phyloP scores from a whole-genome alignment of 1,284 basidiomycete genomes.

The Ustilago vetiveriae region DNA sequence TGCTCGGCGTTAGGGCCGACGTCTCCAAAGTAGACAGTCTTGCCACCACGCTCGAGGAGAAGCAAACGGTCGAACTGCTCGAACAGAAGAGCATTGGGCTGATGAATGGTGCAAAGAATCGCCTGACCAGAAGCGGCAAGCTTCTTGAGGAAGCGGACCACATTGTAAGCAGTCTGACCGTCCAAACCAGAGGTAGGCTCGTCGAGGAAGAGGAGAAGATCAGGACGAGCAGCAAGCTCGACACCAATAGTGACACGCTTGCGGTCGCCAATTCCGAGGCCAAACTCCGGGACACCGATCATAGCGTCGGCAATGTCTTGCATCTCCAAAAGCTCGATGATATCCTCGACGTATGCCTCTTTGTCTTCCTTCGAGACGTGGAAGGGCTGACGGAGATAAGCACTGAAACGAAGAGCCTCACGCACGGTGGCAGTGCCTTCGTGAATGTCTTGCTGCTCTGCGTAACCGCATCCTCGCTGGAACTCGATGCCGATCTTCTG shows the following conservation, averaged over 20 bases:
- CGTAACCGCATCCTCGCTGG: constrained; percentile 73
- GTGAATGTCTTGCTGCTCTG: constrained; percentile 84
- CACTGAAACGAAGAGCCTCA: constrained; percentile 84
- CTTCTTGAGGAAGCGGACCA: constrained; percentile 51
- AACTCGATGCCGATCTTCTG: constrained; percentile 77
- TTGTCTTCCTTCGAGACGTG: constrained; percentile 78
- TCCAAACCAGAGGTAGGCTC: constrained; percentile 52
- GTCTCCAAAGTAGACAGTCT: constrained; percentile 73
- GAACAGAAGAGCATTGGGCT: constrained; percentile 46
- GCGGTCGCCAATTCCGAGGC: constrained; percentile 72
- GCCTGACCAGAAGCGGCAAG: constrained; percentile 45
- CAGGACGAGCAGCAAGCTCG: constrained; percentile 43
- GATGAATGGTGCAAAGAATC: constrained; percentile 52
- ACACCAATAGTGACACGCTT: constrained; percentile 75
- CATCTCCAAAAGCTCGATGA: constrained; percentile 81
- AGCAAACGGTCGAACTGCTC: constrained; percentile 53
- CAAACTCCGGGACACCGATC: constrained; percentile 71
- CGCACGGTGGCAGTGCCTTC: constrained; percentile 83
- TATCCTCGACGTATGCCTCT: constrained; percentile 80
- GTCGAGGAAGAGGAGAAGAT: constrained; percentile 70
- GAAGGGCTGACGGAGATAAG: constrained; percentile 79
- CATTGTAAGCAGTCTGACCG: constrained; percentile 40
- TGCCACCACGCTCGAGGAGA: constrained; percentile 56
- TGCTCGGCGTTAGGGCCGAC: constrained; percentile 73
- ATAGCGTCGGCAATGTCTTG: constrained; percentile 77